Conservation (phyloP, 148 eudicot species). For the Diospyros kaki region DNA sequence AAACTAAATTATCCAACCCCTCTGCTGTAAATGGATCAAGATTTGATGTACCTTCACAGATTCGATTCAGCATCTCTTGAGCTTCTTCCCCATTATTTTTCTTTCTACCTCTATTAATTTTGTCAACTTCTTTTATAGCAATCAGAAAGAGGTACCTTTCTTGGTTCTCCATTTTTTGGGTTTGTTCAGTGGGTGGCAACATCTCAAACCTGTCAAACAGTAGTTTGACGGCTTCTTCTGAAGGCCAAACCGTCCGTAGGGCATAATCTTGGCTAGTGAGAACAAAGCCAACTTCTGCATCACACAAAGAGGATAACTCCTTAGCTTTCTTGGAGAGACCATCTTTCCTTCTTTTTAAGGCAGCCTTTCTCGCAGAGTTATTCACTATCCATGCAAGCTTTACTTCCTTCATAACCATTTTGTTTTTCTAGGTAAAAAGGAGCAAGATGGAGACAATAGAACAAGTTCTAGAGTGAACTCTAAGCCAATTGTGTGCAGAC, state of each 20-base stretch:
- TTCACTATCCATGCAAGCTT: neutral
- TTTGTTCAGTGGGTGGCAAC: slow-evolving; percentile 6
- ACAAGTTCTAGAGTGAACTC: too few species aligned
- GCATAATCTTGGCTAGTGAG: slow-evolving; percentile 9
- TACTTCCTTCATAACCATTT: slow-evolving; percentile 15
- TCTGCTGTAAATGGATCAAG: neutral
- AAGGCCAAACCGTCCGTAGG: slow-evolving; percentile 11
- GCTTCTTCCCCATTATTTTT: slow-evolving; percentile 3
- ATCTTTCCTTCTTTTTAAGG: slow-evolving; percentile 11
- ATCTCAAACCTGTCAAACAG: slow-evolving; percentile 11
- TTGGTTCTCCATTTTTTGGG: slow-evolving; percentile 13
- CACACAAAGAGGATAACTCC: slow-evolving; percentile 20
- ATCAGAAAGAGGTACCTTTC: slow-evolving; percentile 19
- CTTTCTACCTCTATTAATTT: neutral
- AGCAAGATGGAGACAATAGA: too few species aligned
- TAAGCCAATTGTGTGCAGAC: too few species aligned
- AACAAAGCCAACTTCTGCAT: slow-evolving; percentile 6
- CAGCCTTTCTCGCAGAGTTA: slow-evolving; percentile 12
- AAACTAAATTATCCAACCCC: neutral
- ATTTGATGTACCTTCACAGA: neutral
- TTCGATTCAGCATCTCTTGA: neutral
- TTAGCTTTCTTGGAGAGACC: slow-evolving; percentile 23
- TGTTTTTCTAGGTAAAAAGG: neutral
- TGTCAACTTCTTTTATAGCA: neutral
- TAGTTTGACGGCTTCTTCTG: neutral